These are phyloP conservation scores for Heterobasidion parviporum DNA, from an alignment of 1,284 basidiomycete species.

Conservation along the genomic window DNA sequence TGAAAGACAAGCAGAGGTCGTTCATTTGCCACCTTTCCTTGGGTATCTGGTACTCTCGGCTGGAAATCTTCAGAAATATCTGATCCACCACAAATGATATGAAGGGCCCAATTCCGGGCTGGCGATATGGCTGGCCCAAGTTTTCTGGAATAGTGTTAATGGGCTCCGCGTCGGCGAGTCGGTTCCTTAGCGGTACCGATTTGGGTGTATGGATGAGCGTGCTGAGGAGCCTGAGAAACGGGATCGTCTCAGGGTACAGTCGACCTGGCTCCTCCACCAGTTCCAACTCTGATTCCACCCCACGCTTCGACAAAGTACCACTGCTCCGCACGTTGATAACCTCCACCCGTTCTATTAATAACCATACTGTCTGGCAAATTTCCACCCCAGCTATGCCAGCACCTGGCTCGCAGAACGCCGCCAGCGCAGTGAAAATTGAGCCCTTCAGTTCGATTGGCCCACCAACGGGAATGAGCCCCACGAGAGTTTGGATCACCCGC, in stretches of 20 bases:
- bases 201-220: slow-evolving; percentile 77
- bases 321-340: slow-evolving; percentile 66
- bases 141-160: slow-evolving; percentile 70
- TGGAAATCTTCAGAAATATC: slow-evolving; percentile 67
- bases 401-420: slow-evolving; percentile 78
- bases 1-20: slow-evolving; percentile 77
- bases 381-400: slow-evolving; percentile 68
- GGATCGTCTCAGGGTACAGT: slow-evolving; percentile 81
- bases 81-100: slow-evolving; percentile 84
- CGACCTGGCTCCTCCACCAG: slow-evolving; percentile 76
- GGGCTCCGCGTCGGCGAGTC: slow-evolving; percentile 51
- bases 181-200: slow-evolving; percentile 50
- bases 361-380: slow-evolving; percentile 79
- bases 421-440: slow-evolving; percentile 74
- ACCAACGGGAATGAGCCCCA: slow-evolving; percentile 72
- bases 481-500: slow-evolving; percentile 71
- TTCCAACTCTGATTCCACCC: slow-evolving; percentile 77
- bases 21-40: slow-evolving; percentile 85
- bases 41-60: slow-evolving; percentile 67
- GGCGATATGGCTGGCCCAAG: slow-evolving; percentile 67
- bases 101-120: slow-evolving; percentile 74
- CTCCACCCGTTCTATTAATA: slow-evolving; percentile 74
- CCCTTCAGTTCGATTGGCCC: slow-evolving; percentile 92
- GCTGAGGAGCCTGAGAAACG: slow-evolving; percentile 79
- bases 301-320: slow-evolving; percentile 43